A percentile compares a stretch with the other conserved stretches of the same genome.
Conservation (phyloP, 106 monocot species). For the Dioscorea dumetorum region DNA sequence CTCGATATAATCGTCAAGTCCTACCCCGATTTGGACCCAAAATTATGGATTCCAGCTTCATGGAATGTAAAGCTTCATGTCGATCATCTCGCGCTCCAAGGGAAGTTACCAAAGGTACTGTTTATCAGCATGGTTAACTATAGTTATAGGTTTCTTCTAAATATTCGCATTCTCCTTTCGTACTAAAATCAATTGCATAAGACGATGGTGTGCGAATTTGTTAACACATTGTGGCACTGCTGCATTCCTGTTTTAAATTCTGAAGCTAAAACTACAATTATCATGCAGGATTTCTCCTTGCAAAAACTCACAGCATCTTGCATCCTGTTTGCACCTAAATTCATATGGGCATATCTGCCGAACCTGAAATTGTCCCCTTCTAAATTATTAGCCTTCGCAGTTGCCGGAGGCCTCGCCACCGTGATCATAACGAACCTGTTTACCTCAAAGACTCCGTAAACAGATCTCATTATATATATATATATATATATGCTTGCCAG, state of each 20-base stretch:
- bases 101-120: conserved; percentile 72
- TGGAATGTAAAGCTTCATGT: conserved; percentile 95
- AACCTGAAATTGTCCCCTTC: not conserved
- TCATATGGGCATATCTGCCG: conserved; percentile 21
- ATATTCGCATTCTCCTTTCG: no score
- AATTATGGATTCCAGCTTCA: conserved; percentile 85
- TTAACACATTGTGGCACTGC: no score
- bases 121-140: no score
- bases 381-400: conserved; percentile 16
- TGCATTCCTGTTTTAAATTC: not conserved
- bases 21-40: conserved; percentile 63
- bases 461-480: no score
- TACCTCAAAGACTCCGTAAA: no score
- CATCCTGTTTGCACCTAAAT: conserved; percentile 24
- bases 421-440: not conserved
- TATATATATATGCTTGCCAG: no score
- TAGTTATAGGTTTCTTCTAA: no score
- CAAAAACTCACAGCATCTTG: conserved; percentile 31
- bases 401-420: conserved; percentile 17
- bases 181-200: no score
- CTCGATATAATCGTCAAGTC: conserved; percentile 53
- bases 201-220: no score
- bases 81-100: conserved; percentile 71
- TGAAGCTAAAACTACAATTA: not conserved
- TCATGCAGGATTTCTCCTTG: conserved; percentile 49